Percentiles rank a stretch among this genome's conserved stretches.
phyloP scores from a whole-genome alignment of 257 asterid species.

The Coffea canephora region DNA sequence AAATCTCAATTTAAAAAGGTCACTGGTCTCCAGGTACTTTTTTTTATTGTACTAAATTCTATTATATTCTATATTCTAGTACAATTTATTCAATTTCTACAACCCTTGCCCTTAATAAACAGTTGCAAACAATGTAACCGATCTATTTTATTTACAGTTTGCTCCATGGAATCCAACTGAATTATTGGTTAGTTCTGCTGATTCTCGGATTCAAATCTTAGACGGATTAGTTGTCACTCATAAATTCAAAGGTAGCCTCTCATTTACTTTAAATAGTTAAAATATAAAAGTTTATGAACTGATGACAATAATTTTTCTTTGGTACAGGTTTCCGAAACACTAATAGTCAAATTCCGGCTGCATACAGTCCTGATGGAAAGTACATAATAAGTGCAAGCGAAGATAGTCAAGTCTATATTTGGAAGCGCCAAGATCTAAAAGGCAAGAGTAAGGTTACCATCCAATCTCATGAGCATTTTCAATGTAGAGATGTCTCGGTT shows the following conservation, averaged over 20 bases:
- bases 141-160: slow-evolving; percentile 41
- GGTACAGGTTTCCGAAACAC: slow-evolving; percentile 74
- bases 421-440: slow-evolving; percentile 70
- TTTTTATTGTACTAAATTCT: neutral
- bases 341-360: slow-evolving; percentile 83
- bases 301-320: neutral
- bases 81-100: neutral
- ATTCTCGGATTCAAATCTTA: slow-evolving; percentile 72
- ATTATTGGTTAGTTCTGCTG: slow-evolving; percentile 75
- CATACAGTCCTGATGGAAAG: slow-evolving; percentile 65
- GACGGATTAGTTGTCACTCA: slow-evolving; percentile 58
- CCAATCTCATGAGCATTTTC: slow-evolving; percentile 70
- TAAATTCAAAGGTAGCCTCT: slow-evolving; percentile 59
- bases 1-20: slow-evolving; percentile 48
- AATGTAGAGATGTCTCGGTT: slow-evolving; percentile 68
- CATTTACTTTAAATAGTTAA: neutral
- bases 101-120: neutral
- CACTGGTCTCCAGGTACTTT: slow-evolving; percentile 81
- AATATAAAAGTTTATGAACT: neutral
- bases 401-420: slow-evolving; percentile 74
- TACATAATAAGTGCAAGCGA: slow-evolving; percentile 85
- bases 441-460: slow-evolving; percentile 32
- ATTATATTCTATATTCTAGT: neutral
- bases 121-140: neutral
- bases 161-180: slow-evolving; percentile 64